A percentile compares a stretch with the other conserved stretches of the same genome.
These are phyloP conservation scores for Sclerotinia minor DNA, from an alignment of 2,329 filamentous ascomycete genomes.

Conservation along the genomic window DNA sequence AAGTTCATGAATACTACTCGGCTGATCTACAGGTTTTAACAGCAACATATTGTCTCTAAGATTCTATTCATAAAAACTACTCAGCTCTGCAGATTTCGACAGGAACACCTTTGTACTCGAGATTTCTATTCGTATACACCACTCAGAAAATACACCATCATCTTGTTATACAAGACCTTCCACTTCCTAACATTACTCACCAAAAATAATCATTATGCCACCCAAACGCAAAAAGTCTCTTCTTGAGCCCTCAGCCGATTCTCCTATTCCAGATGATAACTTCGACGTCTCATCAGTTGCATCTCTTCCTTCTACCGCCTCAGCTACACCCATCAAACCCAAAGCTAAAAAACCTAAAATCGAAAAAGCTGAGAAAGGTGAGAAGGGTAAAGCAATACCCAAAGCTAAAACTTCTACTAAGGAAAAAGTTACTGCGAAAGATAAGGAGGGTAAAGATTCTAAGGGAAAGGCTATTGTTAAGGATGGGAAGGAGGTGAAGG, in stretches of 20 bases:
- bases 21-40: too few species aligned
- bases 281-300: not conserved
- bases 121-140: not conserved
- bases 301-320: slow-evolving; percentile 15
- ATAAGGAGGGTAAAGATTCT: slow-evolving; percentile 21
- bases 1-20: not conserved
- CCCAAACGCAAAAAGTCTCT: slow-evolving; percentile 21
- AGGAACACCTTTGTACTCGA: not conserved
- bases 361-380: slow-evolving; percentile 21
- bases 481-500: not conserved
- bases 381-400: slow-evolving; percentile 27
- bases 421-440: slow-evolving; percentile 24
- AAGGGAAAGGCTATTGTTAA: slow-evolving; percentile 18
- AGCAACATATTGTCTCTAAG: not conserved
- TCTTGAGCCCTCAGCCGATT: slow-evolving; percentile 1
- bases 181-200: too few species aligned
- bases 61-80: not conserved
- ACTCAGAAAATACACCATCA: too few species aligned
- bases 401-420: slow-evolving; percentile 4
- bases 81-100: not conserved
- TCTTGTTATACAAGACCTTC: too few species aligned
- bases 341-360: slow-evolving; percentile 21
- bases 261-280: not conserved
- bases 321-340: slow-evolving; percentile 18
- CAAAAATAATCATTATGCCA: slow-evolving; percentile 5